Percentiles rank a stretch among this genome's conserved stretches.
Evolutionary conservation across 164 flowering plant genomes (phyloP).

Genomic region (Tinospora cordifolia): DNA sequence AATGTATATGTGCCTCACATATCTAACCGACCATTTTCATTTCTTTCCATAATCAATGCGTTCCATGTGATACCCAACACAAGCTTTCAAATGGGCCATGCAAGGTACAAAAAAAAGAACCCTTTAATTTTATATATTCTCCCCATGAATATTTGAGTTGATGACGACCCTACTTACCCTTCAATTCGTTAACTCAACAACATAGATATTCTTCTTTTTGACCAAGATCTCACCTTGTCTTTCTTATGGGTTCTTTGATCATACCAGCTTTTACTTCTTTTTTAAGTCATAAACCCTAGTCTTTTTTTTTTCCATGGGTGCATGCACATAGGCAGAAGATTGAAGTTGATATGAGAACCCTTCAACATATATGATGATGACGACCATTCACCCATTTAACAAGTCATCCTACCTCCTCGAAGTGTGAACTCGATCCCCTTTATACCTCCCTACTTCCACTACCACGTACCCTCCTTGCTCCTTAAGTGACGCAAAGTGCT

Average conservation of each 20-base stretch:
- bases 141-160: not conserved
- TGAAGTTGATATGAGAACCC: not conserved
- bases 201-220: not conserved
- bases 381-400: no score
- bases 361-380: not conserved
- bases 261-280: not conserved
- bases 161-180: not conserved
- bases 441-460: no score
- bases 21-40: not conserved
- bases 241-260: not conserved
- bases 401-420: no score
- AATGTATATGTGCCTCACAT: not conserved
- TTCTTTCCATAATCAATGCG: slow-evolving; percentile 3
- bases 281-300: not conserved
- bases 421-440: no score
- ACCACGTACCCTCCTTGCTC: no score
- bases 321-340: not conserved
- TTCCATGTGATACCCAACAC: slow-evolving; percentile 4
- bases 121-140: not conserved
- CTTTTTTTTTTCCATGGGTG: not conserved
- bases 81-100: not conserved
- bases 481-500: no score
- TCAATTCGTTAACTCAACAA: not conserved
- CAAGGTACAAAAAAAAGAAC: not conserved
- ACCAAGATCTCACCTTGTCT: not conserved